These are phyloP conservation scores for Galerina marginata DNA, from an alignment of 768 basidiomycete genomes.

Conservation along the genomic window DNA sequence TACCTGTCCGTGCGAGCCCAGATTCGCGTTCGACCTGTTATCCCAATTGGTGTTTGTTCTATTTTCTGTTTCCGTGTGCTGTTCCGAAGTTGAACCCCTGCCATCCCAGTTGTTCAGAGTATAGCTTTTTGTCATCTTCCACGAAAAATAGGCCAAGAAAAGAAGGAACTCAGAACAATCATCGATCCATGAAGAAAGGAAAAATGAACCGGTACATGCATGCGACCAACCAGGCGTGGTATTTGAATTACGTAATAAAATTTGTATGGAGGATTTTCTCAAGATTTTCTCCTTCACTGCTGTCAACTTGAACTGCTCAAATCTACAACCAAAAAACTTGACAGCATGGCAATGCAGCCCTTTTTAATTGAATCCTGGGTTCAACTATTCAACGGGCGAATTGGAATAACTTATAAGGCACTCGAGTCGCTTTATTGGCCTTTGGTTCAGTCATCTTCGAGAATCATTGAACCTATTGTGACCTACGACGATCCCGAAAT, in stretches of 20 bases:
- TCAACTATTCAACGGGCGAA: no score
- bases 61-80: background rate
- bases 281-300: background rate
- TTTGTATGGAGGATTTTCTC: background rate
- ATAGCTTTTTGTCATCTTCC: conserved; percentile 24
- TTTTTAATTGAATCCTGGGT: no score
- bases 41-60: background rate
- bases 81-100: conserved; percentile 7
- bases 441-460: no score
- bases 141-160: background rate
- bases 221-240: background rate
- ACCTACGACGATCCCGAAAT: no score
- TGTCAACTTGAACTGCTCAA: background rate
- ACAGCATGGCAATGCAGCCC: no score
- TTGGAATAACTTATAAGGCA: no score
- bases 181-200: conserved; percentile 15
- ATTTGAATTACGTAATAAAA: conserved; percentile 3
- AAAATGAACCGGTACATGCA: background rate
- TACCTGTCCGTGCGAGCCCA: no score
- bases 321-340: background rate
- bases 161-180: background rate
- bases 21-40: background rate
- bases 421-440: no score
- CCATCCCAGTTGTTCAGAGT: conserved; percentile 29
- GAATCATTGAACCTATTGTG: no score